A percentile compares a stretch with the other conserved stretches of the same genome.
phyloP scores from a whole-genome alignment of 2,329 filamentous ascomycete genomes.

The Nemania abortiva region DNA sequence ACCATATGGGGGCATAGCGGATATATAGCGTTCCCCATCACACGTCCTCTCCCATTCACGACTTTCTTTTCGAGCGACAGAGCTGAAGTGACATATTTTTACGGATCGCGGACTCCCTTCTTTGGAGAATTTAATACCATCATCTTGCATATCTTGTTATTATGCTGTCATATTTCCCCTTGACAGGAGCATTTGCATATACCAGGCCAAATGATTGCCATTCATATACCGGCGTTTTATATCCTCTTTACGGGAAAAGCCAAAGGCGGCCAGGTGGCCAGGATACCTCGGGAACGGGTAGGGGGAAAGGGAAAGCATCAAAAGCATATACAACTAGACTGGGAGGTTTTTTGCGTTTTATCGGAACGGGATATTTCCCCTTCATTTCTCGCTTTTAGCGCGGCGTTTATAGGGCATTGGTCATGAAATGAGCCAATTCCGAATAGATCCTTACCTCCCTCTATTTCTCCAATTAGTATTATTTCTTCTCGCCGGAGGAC shows the following conservation, averaged over 20 bases:
- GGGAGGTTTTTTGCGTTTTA: slow-evolving; percentile 4
- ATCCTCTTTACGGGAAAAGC: slow-evolving; percentile 11
- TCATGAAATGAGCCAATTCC: slow-evolving; percentile 20
- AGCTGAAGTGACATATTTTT: not conserved
- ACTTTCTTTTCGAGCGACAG: not conserved
- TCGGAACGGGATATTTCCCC: not conserved
- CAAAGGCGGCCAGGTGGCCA: slow-evolving; percentile 16
- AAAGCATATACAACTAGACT: slow-evolving; percentile 36
- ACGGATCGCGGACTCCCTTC: not conserved
- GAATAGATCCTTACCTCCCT: slow-evolving; percentile 16
- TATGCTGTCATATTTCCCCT: not conserved
- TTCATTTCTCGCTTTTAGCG: slow-evolving; percentile 9
- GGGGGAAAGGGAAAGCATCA: slow-evolving; percentile 19
- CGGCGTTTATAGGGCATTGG: slow-evolving; percentile 29
- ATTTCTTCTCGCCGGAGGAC: not conserved
- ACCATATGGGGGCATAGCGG: slow-evolving; percentile 45
- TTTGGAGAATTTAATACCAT: not conserved
- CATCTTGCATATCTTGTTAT: slow-evolving; percentile 16
- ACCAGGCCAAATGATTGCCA: slow-evolving; percentile 16
- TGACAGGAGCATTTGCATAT: slow-evolving; percentile 25
- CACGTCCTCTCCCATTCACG: not conserved
- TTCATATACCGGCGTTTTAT: slow-evolving; percentile 35
- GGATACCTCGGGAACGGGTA: slow-evolving; percentile 10
- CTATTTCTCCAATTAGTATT: not conserved
- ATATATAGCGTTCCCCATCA: not conserved